Conservation (phyloP, 2,329 filamentous ascomycete genomes). For the Fusarium burgessii region DNA sequence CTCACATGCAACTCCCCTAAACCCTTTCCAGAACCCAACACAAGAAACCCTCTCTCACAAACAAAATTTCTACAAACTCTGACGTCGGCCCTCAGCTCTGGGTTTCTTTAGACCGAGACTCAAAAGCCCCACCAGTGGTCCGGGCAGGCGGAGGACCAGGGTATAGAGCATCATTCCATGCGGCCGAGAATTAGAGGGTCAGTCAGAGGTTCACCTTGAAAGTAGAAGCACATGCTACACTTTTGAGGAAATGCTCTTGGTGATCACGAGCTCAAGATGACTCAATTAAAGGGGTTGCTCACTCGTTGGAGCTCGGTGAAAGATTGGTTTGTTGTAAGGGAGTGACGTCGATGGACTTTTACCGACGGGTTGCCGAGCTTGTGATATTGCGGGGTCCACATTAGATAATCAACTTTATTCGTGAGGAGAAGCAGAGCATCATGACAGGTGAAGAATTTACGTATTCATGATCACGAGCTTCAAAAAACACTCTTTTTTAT, state of each 20-base stretch:
- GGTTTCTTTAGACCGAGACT: constrained; percentile 4
- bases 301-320: constrained; percentile 16
- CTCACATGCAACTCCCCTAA: constrained; percentile 24
- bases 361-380: constrained; percentile 67
- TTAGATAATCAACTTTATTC: constrained; percentile 23
- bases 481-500: not conserved
- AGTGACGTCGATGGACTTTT: constrained; percentile 51
- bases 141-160: constrained; percentile 48
- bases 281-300: not conserved
- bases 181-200: constrained; percentile 30
- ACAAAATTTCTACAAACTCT: constrained; percentile 14
- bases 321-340: not conserved
- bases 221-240: constrained; percentile 3
- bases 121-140: constrained; percentile 35
- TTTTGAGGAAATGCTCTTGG: not conserved
- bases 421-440: not conserved
- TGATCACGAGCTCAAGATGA: constrained; percentile 26
- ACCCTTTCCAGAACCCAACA: not conserved
- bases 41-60: not conserved
- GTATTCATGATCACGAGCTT: constrained; percentile 1
- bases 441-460: not conserved
- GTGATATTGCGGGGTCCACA: constrained; percentile 66
- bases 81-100: constrained; percentile 34
- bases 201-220: not conserved
- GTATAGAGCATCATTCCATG: constrained; percentile 42